Conservation (phyloP, 2,329 filamentous ascomycete species). For the Hypoxylon sp. region DNA sequence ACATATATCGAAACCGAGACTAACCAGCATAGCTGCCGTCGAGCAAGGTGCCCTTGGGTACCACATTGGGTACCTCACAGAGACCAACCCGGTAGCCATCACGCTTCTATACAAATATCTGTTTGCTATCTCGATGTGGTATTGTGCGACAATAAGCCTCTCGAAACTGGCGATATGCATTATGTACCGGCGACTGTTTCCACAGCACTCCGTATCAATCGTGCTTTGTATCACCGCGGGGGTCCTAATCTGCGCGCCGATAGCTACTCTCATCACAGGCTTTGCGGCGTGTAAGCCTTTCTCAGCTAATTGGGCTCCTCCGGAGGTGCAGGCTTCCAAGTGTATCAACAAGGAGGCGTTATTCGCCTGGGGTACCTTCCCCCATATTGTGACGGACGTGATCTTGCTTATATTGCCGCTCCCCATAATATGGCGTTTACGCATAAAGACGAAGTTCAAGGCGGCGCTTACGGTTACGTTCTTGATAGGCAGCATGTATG, state of each 20-base stretch:
- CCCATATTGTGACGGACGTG: conserved; percentile 57
- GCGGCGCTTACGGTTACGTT: conserved; percentile 38
- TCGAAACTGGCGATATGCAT: conserved; percentile 46
- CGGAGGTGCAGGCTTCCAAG: conserved; percentile 21
- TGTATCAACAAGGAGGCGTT: conserved; percentile 52
- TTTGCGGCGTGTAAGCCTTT: conserved; percentile 37
- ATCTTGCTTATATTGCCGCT: conserved; percentile 55
- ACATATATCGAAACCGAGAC: not conserved
- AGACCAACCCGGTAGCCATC: conserved; percentile 31
- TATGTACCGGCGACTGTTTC: conserved; percentile 44
- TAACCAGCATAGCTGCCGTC: conserved; percentile 20
- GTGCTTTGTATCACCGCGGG: conserved; percentile 25
- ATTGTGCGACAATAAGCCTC: conserved; percentile 33
- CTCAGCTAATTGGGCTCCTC: conserved; percentile 40
- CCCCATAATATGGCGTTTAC: conserved; percentile 54
- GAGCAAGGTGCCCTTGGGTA: conserved; percentile 34
- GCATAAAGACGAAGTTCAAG: conserved; percentile 30
- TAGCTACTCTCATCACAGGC: conserved; percentile 17
- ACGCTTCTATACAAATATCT: conserved; percentile 45
- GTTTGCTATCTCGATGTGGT: conserved; percentile 43
- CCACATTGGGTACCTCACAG: conserved; percentile 34
- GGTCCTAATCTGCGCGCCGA: conserved; percentile 25
- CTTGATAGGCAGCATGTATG: conserved; percentile 42
- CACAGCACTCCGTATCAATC: conserved; percentile 26
- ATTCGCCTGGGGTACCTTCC: conserved; percentile 53